Evolutionary conservation across 176 grass and related monocot species (phyloP).

Genomic region (Carex cristatella): DNA sequence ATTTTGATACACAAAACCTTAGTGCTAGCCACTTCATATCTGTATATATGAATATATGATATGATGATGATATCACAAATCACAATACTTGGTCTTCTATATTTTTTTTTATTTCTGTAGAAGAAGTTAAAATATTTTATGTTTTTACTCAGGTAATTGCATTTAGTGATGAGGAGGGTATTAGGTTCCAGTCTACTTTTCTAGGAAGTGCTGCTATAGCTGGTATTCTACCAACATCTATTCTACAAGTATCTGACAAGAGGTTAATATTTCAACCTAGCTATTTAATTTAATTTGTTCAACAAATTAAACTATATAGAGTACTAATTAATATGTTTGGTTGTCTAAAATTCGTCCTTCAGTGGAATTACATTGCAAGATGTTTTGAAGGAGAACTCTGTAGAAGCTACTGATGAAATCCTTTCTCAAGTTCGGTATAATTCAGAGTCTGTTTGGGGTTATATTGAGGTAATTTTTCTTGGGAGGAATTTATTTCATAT

Average conservation of each 20-base stretch:
- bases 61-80: background rate
- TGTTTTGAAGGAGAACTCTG: slow-evolving; percentile 66
- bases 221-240: slow-evolving; percentile 80
- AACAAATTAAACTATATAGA: background rate
- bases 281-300: slow-evolving; percentile 12
- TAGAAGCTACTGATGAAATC: slow-evolving; percentile 40
- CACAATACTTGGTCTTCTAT: background rate
- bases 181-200: slow-evolving; percentile 93
- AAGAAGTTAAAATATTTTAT: background rate
- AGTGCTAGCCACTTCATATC: too few species aligned
- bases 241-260: slow-evolving; percentile 89
- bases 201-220: slow-evolving; percentile 96
- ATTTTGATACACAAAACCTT: too few species aligned
- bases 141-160: slow-evolving; percentile 60
- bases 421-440: slow-evolving; percentile 51
- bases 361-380: slow-evolving; percentile 75
- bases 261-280: slow-evolving; percentile 26
- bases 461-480: slow-evolving; percentile 65
- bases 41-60: background rate
- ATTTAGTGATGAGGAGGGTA: slow-evolving; percentile 96
- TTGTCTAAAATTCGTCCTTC: slow-evolving; percentile 27
- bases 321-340: slow-evolving; percentile 12
- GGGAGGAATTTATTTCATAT: background rate
- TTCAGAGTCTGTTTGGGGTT: slow-evolving; percentile 62
- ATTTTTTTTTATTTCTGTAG: background rate